Percentiles rank a stretch among this genome's conserved stretches.
Conservation (phyloP, 1,284 basidiomycete genomes). For the Pterulicium gracile region DNA sequence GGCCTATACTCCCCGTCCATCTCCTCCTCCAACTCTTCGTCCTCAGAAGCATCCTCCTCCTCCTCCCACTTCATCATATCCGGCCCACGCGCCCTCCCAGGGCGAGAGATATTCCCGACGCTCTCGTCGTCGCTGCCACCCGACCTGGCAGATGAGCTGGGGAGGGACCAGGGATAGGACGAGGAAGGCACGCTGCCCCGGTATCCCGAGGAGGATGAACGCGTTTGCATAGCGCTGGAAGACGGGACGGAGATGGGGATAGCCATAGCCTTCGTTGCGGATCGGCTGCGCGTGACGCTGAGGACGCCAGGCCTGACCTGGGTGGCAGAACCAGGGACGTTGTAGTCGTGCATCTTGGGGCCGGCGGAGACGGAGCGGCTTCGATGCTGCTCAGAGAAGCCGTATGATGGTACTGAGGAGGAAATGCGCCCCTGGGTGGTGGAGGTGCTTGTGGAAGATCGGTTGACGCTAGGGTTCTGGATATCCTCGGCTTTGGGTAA, state of each 20-base stretch:
- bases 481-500: conserved; percentile 42
- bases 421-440: conserved; percentile 13
- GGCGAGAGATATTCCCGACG: conserved; percentile 17
- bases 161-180: conserved; percentile 38
- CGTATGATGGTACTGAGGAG: conserved; percentile 8
- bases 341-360: conserved; percentile 56
- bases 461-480: conserved; percentile 22
- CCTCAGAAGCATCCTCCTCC: conserved; percentile 17
- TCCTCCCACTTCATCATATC: conserved; percentile 10
- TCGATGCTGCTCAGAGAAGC: conserved; percentile 19
- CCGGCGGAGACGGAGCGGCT: conserved; percentile 30
- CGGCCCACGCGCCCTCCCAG: conserved; percentile 17
- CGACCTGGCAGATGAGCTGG: conserved; percentile 39
- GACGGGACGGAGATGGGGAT: conserved; percentile 7
- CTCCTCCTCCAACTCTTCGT: conserved; percentile 25
- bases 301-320: conserved; percentile 50
- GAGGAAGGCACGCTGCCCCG: conserved; percentile 12
- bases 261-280: conserved; percentile 7
- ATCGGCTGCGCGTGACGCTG: conserved; percentile 28
- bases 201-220: conserved; percentile 19
- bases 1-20: conserved; percentile 11
- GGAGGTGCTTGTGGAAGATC: conserved; percentile 19
- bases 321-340: conserved; percentile 31
- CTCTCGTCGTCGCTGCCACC: conserved; percentile 23
- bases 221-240: conserved; percentile 13